Conservation (phyloP, 495 filamentous ascomycete species). For the Podospora fimiseda region DNA sequence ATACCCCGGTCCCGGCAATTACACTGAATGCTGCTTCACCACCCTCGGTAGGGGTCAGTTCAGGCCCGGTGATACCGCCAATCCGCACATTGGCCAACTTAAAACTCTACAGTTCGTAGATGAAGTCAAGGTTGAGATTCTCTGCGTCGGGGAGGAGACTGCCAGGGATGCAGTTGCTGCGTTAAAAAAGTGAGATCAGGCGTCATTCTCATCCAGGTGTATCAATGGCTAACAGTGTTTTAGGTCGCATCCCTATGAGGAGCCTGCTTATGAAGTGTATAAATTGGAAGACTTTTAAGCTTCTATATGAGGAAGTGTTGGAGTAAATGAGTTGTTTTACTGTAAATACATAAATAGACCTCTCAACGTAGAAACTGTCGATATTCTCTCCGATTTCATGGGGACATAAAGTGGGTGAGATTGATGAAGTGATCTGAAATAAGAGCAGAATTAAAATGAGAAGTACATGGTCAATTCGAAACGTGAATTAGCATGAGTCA, state of each 20-base stretch:
- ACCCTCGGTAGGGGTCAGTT: constrained; percentile 53
- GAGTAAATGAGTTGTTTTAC: too few relatives aligned
- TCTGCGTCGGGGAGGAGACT: constrained; percentile 43
- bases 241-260: constrained; percentile 74
- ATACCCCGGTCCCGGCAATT: constrained; percentile 51
- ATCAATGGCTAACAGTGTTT: not conserved
- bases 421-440: too few relatives aligned
- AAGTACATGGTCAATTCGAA: too few relatives aligned
- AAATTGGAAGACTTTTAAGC: constrained; percentile 64
- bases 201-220: too few relatives aligned
- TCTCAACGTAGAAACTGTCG: too few relatives aligned
- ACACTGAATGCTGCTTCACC: constrained; percentile 56
- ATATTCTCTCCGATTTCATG: too few relatives aligned
- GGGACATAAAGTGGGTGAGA: too few relatives aligned
- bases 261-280: constrained; percentile 67
- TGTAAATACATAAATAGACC: too few relatives aligned
- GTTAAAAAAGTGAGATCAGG: constrained; percentile 54
- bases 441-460: too few relatives aligned
- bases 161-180: constrained; percentile 45
- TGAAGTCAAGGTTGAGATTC: constrained; percentile 50
- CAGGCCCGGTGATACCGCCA: constrained; percentile 41
- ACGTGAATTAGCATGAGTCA: too few relatives aligned
- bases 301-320: too few relatives aligned
- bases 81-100: constrained; percentile 51
- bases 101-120: constrained; percentile 44